Conservation (phyloP, 768 basidiomycete genomes). For the Candolleomyces eurysporus region DNA sequence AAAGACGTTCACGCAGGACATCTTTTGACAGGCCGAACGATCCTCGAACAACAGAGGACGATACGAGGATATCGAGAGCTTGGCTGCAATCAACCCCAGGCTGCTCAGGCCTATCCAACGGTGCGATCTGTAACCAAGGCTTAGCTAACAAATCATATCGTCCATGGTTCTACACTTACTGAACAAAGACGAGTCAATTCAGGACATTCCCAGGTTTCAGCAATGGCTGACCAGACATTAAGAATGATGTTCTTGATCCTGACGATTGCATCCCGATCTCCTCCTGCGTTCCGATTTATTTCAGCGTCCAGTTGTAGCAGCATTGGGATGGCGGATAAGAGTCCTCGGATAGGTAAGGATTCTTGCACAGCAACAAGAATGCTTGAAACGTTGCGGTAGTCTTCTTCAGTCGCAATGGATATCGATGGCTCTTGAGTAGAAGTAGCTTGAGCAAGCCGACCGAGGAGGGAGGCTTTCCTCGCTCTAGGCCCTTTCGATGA, state of each 20-base stretch:
- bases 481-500: conserved; percentile 44
- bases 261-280: not conserved
- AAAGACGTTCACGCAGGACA: conserved; percentile 51
- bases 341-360: conserved; percentile 68
- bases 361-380: conserved; percentile 68
- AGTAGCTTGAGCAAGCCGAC: conserved; percentile 47
- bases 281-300: not conserved
- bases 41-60: conserved; percentile 53
- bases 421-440: conserved; percentile 22
- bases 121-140: not conserved
- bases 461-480: conserved; percentile 56
- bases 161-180: not conserved
- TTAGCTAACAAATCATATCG: not conserved
- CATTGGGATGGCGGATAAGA: conserved; percentile 85
- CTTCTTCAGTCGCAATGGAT: conserved; percentile 62
- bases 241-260: conserved; percentile 62
- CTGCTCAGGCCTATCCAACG: not conserved
- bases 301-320: conserved; percentile 62
- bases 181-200: not conserved
- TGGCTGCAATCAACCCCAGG: conserved; percentile 51
- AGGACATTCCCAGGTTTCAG: conserved; percentile 18
- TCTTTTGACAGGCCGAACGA: conserved; percentile 63
- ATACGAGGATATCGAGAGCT: conserved; percentile 55
- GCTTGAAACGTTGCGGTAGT: conserved; percentile 70
- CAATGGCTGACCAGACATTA: conserved; percentile 67